Evolutionary conservation across 495 filamentous ascomycete genomes (phyloP).

Genomic region (Endocarpon pusillum): DNA sequence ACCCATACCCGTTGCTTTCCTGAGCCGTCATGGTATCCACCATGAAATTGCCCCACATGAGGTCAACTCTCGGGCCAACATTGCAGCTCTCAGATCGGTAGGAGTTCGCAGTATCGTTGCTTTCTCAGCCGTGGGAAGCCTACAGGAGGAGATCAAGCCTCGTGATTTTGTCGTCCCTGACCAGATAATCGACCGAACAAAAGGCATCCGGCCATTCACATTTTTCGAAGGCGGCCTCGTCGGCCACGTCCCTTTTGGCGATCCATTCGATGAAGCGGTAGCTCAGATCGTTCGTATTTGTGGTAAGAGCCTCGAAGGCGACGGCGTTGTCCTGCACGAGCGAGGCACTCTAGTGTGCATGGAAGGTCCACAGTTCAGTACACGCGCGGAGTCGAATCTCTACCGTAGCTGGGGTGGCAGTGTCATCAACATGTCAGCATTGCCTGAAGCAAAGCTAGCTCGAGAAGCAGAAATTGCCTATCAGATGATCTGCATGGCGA

Average conservation of each 20-base stretch:
- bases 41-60: constrained; percentile 88
- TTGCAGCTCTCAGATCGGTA: constrained; percentile 76
- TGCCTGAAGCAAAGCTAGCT: constrained; percentile 94
- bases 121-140: constrained; percentile 85
- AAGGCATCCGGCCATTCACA: constrained; percentile 79
- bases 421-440: constrained; percentile 92
- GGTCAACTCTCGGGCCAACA: constrained; percentile 80
- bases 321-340: constrained; percentile 61
- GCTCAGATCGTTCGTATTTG: constrained; percentile 51
- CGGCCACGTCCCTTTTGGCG: constrained; percentile 86
- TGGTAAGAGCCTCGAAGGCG: constrained; percentile 59
- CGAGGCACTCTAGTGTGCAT: constrained; percentile 78
- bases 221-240: constrained; percentile 93
- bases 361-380: constrained; percentile 93
- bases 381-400: constrained; percentile 85
- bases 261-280: constrained; percentile 75
- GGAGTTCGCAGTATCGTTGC: constrained; percentile 83
- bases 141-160: constrained; percentile 80
- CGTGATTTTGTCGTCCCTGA: constrained; percentile 92
- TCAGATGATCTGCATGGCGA: constrained; percentile 98
- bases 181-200: constrained; percentile 95
- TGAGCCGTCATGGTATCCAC: constrained; percentile 76
- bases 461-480: constrained; percentile 92
- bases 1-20: constrained; percentile 69
- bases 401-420: constrained; percentile 84